These are phyloP conservation scores for Leccinum huronense DNA, from an alignment of 1,284 basidiomycete species.

Conservation along the genomic window DNA sequence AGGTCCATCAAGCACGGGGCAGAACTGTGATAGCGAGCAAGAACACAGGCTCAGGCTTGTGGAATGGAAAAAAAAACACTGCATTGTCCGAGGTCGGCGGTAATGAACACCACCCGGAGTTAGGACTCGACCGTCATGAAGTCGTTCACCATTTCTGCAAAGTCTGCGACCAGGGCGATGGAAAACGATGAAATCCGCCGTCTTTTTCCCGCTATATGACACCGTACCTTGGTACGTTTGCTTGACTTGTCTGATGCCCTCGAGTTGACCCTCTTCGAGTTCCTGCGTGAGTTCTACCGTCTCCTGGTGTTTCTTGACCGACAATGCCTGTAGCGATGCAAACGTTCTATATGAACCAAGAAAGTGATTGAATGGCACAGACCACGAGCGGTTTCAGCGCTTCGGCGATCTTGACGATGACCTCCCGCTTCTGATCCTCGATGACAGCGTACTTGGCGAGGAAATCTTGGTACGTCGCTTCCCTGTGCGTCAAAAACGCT, in stretches of 20 bases:
- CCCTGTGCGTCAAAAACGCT: slow-evolving; percentile 17
- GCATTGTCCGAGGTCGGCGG: neutral
- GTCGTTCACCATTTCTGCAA: slow-evolving; percentile 20
- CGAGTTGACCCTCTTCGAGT: slow-evolving; percentile 29
- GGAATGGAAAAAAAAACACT: neutral
- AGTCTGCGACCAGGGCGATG: slow-evolving; percentile 11
- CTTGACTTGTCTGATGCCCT: slow-evolving; percentile 25
- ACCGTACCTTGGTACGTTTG: slow-evolving; percentile 25
- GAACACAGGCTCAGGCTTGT: neutral
- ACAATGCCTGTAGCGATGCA: slow-evolving; percentile 20
- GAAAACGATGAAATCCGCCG: neutral
- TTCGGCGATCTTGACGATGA: slow-evolving; percentile 30
- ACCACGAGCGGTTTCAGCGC: slow-evolving; percentile 31
- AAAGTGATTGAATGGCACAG: neutral
- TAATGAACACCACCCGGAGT: neutral
- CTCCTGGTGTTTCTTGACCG: slow-evolving; percentile 31
- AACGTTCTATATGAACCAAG: neutral
- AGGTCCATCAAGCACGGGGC: neutral
- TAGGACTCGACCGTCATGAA: slow-evolving; percentile 27
- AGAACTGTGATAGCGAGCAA: neutral
- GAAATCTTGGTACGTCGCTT: slow-evolving; percentile 30
- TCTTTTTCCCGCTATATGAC: neutral
- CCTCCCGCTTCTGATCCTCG: slow-evolving; percentile 32
- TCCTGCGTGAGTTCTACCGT: slow-evolving; percentile 21
- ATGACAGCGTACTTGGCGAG: slow-evolving; percentile 25